Conservation (phyloP, 179 eudicot species). For the Silene coronaria region DNA sequence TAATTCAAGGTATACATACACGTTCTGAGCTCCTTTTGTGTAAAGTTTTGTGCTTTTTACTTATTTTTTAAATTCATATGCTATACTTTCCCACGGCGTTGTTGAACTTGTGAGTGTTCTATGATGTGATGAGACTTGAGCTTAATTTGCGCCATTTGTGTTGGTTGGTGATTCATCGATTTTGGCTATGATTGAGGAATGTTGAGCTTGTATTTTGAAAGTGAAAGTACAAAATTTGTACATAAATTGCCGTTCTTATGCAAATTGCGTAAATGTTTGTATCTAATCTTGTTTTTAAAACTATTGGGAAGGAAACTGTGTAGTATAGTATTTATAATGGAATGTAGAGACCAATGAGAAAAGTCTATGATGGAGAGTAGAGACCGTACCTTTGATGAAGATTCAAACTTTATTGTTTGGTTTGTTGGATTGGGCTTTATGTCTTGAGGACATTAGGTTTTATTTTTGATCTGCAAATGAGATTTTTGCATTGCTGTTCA, state of each 20-base stretch:
- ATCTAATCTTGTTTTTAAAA: background rate
- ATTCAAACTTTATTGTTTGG: background rate
- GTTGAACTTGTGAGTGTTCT: background rate
- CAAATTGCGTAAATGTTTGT: background rate
- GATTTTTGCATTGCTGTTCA: background rate
- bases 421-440: background rate
- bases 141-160: background rate
- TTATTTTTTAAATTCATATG: background rate
- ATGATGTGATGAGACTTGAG: background rate
- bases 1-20: conserved; percentile 52
- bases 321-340: background rate
- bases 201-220: background rate
- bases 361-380: background rate
- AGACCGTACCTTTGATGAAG: background rate
- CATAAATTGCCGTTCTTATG: background rate
- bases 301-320: background rate
- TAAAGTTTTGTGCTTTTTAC: background rate
- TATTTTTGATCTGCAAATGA: background rate
- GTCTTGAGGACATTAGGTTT: background rate
- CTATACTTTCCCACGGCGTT: background rate
- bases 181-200: background rate
- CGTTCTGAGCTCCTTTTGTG: background rate
- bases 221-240: background rate
- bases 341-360: background rate
- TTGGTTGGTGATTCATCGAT: background rate